Conservation (phyloP, 2,329 filamentous ascomycete species). For the Ophiostoma sp. region DNA sequence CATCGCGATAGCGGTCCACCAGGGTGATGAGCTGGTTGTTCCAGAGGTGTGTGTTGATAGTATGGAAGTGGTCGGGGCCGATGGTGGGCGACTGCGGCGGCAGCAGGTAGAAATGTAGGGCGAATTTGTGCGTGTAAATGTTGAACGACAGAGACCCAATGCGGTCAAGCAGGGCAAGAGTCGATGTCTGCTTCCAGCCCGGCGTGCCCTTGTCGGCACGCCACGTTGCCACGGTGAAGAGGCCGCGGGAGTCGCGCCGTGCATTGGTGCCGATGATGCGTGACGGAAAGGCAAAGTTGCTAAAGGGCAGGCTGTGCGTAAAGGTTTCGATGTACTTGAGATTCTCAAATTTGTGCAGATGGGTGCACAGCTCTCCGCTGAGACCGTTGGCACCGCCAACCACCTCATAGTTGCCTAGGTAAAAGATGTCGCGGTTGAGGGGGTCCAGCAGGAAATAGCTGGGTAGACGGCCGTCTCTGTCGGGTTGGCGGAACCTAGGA, state of each 20-base stretch:
- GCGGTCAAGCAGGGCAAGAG: background rate
- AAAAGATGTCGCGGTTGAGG: constrained; percentile 22
- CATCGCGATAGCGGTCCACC: constrained; percentile 24
- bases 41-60: constrained; percentile 25
- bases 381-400: constrained; percentile 11
- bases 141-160: constrained; percentile 25
- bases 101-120: constrained; percentile 21
- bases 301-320: constrained; percentile 18
- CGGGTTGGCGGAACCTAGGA: constrained; percentile 22
- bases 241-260: constrained; percentile 22
- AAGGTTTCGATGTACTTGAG: constrained; percentile 21
- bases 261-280: constrained; percentile 21
- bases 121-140: constrained; percentile 24
- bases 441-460: constrained; percentile 25
- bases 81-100: constrained; percentile 17
- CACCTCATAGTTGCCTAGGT: constrained; percentile 22
- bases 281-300: constrained; percentile 17
- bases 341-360: constrained; percentile 24
- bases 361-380: constrained; percentile 19
- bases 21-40: constrained; percentile 27
- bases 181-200: constrained; percentile 1
- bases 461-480: constrained; percentile 24
- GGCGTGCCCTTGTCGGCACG: constrained; percentile 14
- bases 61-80: background rate
- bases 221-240: constrained; percentile 24